Evolutionary conservation across 2,329 filamentous ascomycete species (phyloP), one percentile per base, ranked within the genome.

Genomic region (Clathrospora elynae): DNA sequence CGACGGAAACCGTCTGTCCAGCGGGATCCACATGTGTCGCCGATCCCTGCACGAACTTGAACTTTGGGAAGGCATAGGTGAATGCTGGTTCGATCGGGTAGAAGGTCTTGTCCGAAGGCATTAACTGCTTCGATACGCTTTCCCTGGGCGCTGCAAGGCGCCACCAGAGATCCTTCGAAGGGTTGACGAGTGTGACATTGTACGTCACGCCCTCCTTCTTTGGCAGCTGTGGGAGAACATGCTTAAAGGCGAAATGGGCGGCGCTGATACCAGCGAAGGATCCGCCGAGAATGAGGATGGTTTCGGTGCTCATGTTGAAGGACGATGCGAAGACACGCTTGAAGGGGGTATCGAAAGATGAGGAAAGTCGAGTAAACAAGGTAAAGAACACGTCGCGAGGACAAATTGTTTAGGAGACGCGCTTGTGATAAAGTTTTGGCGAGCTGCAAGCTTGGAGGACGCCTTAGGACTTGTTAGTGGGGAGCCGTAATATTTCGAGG

Each of bases 141-240:
- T 76, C 74, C 14, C 82, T 73, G 0, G 81, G 81, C 2, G 76
- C 75, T 2, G 74, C 79, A 29, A 80, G 69, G 39, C 75, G 75
- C 68, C 74, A 82, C 68, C 71, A 84, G 66, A 81, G 78, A 26
- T 75, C 72, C 11, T 73, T 73, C 6, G 76, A 76, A 1, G 80
- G 78, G 37, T 80, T 77, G 52, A 85, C 73, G 9, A 85, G 66
- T 14, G 75, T 75, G 24, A 85, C 67, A 48, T 78, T 79, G 61
- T 80, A 78, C 8, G 71, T 70, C 14, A 50, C 54, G 33, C 61
- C 54, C 14, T 68, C 55, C 30, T 69, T 63, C 52, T 66, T 66
- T 1, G 60, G 59, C 11, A 72, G 57, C 17, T 60, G 42, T 5
- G 71, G 69, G 17, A 72, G 42, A 3, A 61, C 53, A 48, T 71